Evolutionary conservation across 1,284 basidiomycete genomes (phyloP), one percentile per base, ranked within the genome.

Genomic region (Leccinum insolens): DNA sequence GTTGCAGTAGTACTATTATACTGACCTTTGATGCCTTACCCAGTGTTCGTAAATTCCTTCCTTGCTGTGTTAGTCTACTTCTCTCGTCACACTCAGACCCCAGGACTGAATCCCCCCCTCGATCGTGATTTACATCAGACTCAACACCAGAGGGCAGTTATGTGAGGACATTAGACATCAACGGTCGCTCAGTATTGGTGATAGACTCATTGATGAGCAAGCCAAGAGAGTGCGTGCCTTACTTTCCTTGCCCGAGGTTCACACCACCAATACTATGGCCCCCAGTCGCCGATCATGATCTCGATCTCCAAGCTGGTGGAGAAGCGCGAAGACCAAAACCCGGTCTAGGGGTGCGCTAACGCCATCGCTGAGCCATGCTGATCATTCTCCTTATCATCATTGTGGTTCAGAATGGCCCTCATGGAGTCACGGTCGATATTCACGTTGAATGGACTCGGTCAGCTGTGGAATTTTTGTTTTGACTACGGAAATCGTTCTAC

Each of bases 41-140:
- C 25, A 74, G 73, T 75, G 37, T 76, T 71, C 5, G 72, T 66
- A 28, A 74, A 74, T n/a, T 3, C 64, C 14, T 5, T 74, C 14
- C 72, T 74, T 20, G 65, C 49, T 37, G 72, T 65, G 74, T 73
- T 61, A 67, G 72, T 76, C 44, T 0, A 3, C 22, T 25, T 62
- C 0, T 11, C 8, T 2, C 2, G 4, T 62, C 34, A 20, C 7
- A 1, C 14, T 34, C 31, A 34, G 17, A 61, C 7, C 4, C 57
- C 3, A 12, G 39, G 41, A 44, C 63, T 72, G 55, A 75, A 52
- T 9, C 31, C 15, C 3, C 14, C 14, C 11, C n/a, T 49, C n/a
- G 46, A 25, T 15, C 14, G n/a, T 20, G 3, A 57, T 59, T 1
- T 52, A 14, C 7, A 37, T n/a, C 5, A 37, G 72, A 39, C 66